phyloP scores from a whole-genome alignment of 129 eudicot genomes.

The Arctium minus region DNA sequence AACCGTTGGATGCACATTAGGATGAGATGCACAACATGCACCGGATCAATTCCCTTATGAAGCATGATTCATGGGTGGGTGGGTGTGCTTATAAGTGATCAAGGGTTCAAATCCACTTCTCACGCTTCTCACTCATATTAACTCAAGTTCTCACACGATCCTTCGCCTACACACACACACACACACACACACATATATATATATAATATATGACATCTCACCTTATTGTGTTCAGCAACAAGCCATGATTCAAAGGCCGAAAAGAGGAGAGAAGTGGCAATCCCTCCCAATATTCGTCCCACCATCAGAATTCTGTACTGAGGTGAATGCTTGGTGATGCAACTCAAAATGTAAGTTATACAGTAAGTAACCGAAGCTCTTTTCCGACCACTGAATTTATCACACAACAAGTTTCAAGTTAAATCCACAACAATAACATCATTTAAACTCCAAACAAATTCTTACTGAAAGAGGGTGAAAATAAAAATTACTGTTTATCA shows the following conservation, averaged over 20 bases:
- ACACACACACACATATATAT: no score
- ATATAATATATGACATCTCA: constrained; percentile 14
- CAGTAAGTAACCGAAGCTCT: constrained; percentile 94
- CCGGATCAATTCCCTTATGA: no score
- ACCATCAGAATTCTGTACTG: constrained; percentile 84
- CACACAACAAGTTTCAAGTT: constrained; percentile 5
- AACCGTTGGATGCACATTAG: no score
- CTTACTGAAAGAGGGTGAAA: background rate
- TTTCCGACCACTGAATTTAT: constrained; percentile 78
- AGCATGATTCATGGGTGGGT: no score
- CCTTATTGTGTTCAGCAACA: constrained; percentile 99
- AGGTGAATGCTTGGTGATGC: constrained; percentile 98
- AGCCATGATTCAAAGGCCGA: constrained; percentile 99
- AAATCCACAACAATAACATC: background rate
- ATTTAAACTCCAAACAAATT: background rate
- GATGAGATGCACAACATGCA: no score
- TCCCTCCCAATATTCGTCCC: constrained; percentile 94
- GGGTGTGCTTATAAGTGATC: no score
- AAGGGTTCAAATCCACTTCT: no score
- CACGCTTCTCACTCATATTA: no score
- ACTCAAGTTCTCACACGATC: no score
- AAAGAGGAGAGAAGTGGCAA: constrained; percentile 95
- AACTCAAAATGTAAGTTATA: constrained; percentile 95
- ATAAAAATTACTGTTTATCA: constrained; percentile 75
- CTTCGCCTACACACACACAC: no score